A percentile compares a stretch with the other conserved stretches of the same genome.
Conservation (phyloP, 805 yeast species). For the Zygosaccharomyces bisporus region DNA sequence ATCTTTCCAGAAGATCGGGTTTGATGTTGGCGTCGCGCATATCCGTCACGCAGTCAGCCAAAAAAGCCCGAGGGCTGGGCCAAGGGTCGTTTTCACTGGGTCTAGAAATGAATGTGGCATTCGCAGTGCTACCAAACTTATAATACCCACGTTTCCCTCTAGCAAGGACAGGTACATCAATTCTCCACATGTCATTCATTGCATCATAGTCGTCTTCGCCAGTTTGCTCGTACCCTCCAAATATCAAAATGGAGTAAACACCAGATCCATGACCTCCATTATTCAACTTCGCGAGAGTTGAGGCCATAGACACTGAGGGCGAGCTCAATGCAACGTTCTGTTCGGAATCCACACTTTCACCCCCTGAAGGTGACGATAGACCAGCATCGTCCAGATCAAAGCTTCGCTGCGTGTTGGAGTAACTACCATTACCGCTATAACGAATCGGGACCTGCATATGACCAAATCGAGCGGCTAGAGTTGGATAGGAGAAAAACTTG, state of each 20-base stretch:
- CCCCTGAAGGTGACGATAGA: neutral
- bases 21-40: constrained; percentile 12
- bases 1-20: constrained; percentile 20
- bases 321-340: constrained; percentile 2
- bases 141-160: constrained; percentile 36
- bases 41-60: constrained; percentile 27
- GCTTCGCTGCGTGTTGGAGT: constrained; percentile 6
- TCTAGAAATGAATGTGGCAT: constrained; percentile 34
- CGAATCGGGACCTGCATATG: constrained; percentile 35
- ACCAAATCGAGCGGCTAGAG: constrained; percentile 40
- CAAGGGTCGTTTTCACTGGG: constrained; percentile 17
- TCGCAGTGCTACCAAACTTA: constrained; percentile 38
- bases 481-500: constrained; percentile 30
- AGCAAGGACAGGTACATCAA: constrained; percentile 38
- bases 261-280: constrained; percentile 14
- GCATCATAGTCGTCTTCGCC: constrained; percentile 35
- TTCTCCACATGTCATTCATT: constrained; percentile 41
- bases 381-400: constrained; percentile 7
- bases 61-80: constrained; percentile 40
- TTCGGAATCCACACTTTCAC: constrained; percentile 7
- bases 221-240: constrained; percentile 47
- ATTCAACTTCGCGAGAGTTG: constrained; percentile 1
- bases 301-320: constrained; percentile 8
- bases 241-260: constrained; percentile 33
- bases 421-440: neutral